phyloP scores from a whole-genome alignment of 805 yeast species.

The Candida andamanensis region DNA sequence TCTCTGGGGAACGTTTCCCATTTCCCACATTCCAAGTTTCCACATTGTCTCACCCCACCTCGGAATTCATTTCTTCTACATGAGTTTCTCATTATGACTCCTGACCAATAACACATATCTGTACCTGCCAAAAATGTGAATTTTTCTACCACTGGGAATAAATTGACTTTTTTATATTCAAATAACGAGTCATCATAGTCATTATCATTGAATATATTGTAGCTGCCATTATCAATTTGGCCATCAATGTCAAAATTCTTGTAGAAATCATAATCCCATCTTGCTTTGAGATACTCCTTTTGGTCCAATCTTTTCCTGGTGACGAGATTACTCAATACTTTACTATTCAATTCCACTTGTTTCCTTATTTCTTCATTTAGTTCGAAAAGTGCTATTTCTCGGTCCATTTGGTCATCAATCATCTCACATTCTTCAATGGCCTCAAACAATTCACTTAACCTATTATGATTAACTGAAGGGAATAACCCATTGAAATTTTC shows the following conservation, averaged over 20 bases:
- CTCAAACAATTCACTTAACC: slow-evolving; percentile 26
- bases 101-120: slow-evolving; percentile 93
- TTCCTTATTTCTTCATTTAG: slow-evolving; percentile 29
- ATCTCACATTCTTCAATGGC: slow-evolving; percentile 31
- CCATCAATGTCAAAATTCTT: slow-evolving; percentile 36
- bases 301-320: slow-evolving; percentile 30
- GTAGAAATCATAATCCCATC: slow-evolving; percentile 40
- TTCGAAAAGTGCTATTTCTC: slow-evolving; percentile 29
- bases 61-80: slow-evolving; percentile 83
- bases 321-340: slow-evolving; percentile 24
- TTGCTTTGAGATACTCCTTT: slow-evolving; percentile 23
- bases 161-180: slow-evolving; percentile 51
- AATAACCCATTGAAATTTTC: slow-evolving; percentile 7
- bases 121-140: slow-evolving; percentile 70
- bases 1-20: slow-evolving; percentile 92
- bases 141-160: slow-evolving; percentile 89
- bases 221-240: slow-evolving; percentile 12
- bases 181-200: slow-evolving; percentile 40
- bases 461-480: slow-evolving; percentile 8
- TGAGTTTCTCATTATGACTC: slow-evolving; percentile 95
- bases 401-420: slow-evolving; percentile 22
- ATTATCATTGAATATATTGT: slow-evolving; percentile 10
- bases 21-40: slow-evolving; percentile 84
- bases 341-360: slow-evolving; percentile 29
- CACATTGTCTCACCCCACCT: slow-evolving; percentile 93